phyloP scores from a whole-genome alignment of 1,284 basidiomycete species.

The Rhodotorula sp. region DNA sequence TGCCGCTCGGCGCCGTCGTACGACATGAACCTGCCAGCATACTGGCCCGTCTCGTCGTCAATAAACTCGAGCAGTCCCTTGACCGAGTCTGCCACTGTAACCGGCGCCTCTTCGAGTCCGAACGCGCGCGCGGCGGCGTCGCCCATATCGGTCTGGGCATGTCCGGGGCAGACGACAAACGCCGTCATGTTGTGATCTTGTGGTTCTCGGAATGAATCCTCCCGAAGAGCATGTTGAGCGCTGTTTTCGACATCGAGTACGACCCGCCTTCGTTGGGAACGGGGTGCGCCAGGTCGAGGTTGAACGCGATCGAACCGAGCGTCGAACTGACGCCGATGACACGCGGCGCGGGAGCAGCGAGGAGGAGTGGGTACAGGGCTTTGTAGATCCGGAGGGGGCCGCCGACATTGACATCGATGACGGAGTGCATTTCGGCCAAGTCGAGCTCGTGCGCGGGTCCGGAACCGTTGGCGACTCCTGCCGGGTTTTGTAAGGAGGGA shows the following conservation, averaged over 20 bases:
- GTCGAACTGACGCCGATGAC: slow-evolving; percentile 20
- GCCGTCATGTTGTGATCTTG: background rate
- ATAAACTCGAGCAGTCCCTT: background rate
- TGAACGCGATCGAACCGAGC: background rate
- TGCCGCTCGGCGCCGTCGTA: background rate
- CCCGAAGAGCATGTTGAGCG: background rate
- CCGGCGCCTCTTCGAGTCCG: slow-evolving; percentile 10
- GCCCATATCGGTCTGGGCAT: slow-evolving; percentile 15
- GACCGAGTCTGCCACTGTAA: slow-evolving; percentile 1
- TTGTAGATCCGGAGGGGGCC: slow-evolving; percentile 30
- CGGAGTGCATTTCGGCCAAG: background rate
- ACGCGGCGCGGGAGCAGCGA: slow-evolving; percentile 7
- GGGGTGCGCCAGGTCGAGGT: background rate
- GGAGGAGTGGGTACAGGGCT: slow-evolving; percentile 19
- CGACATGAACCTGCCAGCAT: background rate
- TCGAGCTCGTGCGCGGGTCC: background rate
- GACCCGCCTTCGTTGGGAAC: background rate
- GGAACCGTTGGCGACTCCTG: slow-evolving; percentile 8
- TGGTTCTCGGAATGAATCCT: background rate
- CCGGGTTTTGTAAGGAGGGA: background rate
- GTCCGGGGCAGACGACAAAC: slow-evolving; percentile 2
- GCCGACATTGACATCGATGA: slow-evolving; percentile 20
- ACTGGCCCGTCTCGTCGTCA: slow-evolving; percentile 4
- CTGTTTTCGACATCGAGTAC: slow-evolving; percentile 9
- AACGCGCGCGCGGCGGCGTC: background rate